Evolutionary conservation across 345 rosid genomes (phyloP).

Genomic region (Streptanthus diversifolius): DNA sequence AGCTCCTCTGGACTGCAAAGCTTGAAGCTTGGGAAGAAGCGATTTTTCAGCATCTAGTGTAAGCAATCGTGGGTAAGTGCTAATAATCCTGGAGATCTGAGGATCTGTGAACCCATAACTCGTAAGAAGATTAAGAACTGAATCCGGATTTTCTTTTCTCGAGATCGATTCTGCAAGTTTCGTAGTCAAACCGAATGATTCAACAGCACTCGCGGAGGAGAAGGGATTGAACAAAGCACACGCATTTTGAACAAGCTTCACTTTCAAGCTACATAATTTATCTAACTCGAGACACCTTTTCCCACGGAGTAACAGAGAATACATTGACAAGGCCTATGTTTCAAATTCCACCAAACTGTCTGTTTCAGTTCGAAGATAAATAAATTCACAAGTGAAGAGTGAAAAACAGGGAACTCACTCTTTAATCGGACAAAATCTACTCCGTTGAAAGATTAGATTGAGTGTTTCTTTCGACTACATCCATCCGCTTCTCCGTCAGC

Average conservation of each 20-base stretch:
- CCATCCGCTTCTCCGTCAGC: not conserved
- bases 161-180: slow-evolving; percentile 17
- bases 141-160: not conserved
- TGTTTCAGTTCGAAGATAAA: not conserved
- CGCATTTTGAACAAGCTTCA: not conserved
- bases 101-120: slow-evolving; percentile 21
- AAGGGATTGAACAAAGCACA: not conserved
- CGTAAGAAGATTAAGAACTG: slow-evolving; percentile 11
- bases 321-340: not conserved
- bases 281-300: not conserved
- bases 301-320: slow-evolving; percentile 10
- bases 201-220: not conserved
- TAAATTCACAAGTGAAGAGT: not conserved
- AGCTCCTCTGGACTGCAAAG: slow-evolving; percentile 27
- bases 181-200: slow-evolving; percentile 21
- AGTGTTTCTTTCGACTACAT: not conserved
- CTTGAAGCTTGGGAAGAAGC: slow-evolving; percentile 34
- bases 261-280: not conserved
- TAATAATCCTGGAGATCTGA: slow-evolving; percentile 23
- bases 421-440: not conserved
- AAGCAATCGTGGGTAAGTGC: slow-evolving; percentile 22
- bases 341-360: not conserved
- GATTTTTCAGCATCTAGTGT: not conserved
- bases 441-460: not conserved
- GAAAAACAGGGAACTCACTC: not conserved